Percentiles rank a stretch among this genome's conserved stretches.
Conservation (phyloP, 192 early-diverging fungal species). For the Phycomyces blakesleeanus region DNA sequence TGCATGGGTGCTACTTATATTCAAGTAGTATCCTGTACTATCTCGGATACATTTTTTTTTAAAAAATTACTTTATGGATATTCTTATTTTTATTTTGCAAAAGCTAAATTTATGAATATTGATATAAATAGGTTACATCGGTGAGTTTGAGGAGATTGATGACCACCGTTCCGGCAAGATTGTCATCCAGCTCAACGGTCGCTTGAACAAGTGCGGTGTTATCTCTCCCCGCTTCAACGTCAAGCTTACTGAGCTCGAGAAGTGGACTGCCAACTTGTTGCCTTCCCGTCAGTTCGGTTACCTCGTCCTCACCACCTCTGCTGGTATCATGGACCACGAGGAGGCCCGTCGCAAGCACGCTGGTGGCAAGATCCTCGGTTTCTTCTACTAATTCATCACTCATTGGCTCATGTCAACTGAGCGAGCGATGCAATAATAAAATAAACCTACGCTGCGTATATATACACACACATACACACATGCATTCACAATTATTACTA, state of each 20-base stretch:
- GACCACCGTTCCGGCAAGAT: slow-evolving; percentile 98
- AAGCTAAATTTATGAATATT: not conserved
- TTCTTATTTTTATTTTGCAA: not conserved
- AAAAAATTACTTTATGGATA: not conserved
- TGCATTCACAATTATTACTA: slow-evolving; percentile 4
- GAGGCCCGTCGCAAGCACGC: slow-evolving; percentile 95
- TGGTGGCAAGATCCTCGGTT: slow-evolving; percentile 98
- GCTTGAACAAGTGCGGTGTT: slow-evolving; percentile 99
- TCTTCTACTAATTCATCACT: slow-evolving; percentile 69
- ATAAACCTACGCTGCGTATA: not conserved
- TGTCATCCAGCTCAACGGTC: slow-evolving; percentile 96
- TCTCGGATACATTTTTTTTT: slow-evolving; percentile 7
- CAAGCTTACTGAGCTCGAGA: slow-evolving; percentile 90
- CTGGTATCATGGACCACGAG: slow-evolving; percentile 99
- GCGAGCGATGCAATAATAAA: slow-evolving; percentile 5
- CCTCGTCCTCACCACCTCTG: slow-evolving; percentile 88
- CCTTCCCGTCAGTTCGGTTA: slow-evolving; percentile 99
- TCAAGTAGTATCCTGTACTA: not conserved
- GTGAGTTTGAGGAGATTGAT: slow-evolving; percentile 98
- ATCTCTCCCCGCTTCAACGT: slow-evolving; percentile 99
- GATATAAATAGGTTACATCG: slow-evolving; percentile 93
- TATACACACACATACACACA: not conserved
- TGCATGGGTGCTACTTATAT: slow-evolving; percentile 1
- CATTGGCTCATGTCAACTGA: not conserved
- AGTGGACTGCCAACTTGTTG: slow-evolving; percentile 95